These are phyloP conservation scores for Pseudogymnoascus sp. DNA, from an alignment of 2,329 filamentous ascomycete genomes.

Conservation along the genomic window DNA sequence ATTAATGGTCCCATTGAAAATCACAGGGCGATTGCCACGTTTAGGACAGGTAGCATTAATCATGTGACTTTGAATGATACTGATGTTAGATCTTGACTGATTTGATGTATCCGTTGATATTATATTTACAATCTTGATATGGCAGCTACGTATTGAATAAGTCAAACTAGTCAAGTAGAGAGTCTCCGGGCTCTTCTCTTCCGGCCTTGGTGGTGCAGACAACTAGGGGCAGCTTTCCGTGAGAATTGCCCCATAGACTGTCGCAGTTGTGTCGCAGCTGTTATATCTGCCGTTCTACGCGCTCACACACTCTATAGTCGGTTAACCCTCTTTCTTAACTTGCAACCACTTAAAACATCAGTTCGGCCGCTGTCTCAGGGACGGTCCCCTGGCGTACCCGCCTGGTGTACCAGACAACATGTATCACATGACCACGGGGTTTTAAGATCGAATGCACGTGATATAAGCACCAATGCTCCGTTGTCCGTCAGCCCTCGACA, in stretches of 20 bases:
- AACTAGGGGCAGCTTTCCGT: neutral
- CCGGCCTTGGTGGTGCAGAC: neutral
- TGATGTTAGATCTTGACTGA: too few species aligned
- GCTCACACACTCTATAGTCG: neutral
- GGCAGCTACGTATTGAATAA: neutral
- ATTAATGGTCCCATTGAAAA: neutral
- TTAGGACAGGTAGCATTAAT: neutral
- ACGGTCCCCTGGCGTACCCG: neutral
- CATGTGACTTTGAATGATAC: neutral
- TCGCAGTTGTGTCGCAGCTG: neutral
- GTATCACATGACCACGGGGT: neutral
- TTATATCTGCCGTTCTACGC: neutral
- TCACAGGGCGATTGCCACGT: neutral
- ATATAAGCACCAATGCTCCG: neutral
- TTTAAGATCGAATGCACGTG: neutral
- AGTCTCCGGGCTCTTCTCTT: neutral
- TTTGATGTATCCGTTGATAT: neutral
- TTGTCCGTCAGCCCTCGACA: neutral
- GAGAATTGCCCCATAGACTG: neutral
- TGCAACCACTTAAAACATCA: neutral
- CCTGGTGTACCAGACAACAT: neutral
- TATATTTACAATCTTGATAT: neutral
- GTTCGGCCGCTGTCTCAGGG: constrained; percentile 5
- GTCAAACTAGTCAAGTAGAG: neutral
- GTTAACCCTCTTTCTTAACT: neutral